Percentiles rank a stretch among this genome's conserved stretches.
These are phyloP conservation scores for Camptophora hylomeconis DNA, from an alignment of 2,329 filamentous ascomycete genomes.

Conservation along the genomic window DNA sequence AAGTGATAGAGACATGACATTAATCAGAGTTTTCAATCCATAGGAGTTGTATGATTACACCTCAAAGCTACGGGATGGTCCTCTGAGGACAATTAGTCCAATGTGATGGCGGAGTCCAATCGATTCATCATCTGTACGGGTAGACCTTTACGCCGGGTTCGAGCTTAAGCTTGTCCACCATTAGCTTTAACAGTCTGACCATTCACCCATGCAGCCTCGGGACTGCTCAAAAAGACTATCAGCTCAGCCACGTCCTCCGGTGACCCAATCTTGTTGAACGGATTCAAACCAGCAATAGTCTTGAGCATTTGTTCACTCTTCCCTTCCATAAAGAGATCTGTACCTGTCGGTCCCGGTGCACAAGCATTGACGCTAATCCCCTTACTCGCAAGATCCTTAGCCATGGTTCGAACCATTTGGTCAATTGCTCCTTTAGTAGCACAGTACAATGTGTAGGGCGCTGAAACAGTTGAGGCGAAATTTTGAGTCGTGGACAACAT, in stretches of 20 bases:
- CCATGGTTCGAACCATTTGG: slow-evolving; percentile 42
- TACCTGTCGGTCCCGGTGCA: slow-evolving; percentile 42
- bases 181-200: slow-evolving; percentile 37
- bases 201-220: slow-evolving; percentile 30
- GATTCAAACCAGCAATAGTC: slow-evolving; percentile 27
- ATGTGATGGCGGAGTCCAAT: too few species aligned
- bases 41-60: too few species aligned
- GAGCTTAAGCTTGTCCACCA: slow-evolving; percentile 29
- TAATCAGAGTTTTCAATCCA: too few species aligned
- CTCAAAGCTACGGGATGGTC: too few species aligned
- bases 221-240: slow-evolving; percentile 30
- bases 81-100: too few species aligned
- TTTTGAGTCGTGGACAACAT: slow-evolving; percentile 37
- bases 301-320: slow-evolving; percentile 36
- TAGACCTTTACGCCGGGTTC: slow-evolving; percentile 27
- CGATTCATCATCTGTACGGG: too few species aligned
- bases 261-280: slow-evolving; percentile 33
- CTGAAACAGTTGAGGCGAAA: slow-evolving; percentile 26
- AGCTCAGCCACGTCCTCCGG: slow-evolving; percentile 38
- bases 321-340: slow-evolving; percentile 41
- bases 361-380: slow-evolving; percentile 40
- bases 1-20: too few species aligned
- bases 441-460: slow-evolving; percentile 39
- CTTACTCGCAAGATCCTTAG: slow-evolving; percentile 38
- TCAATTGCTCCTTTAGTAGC: slow-evolving; percentile 48